phyloP scores from a whole-genome alignment of 306 rosid genomes.

The Lablab purpureus region DNA sequence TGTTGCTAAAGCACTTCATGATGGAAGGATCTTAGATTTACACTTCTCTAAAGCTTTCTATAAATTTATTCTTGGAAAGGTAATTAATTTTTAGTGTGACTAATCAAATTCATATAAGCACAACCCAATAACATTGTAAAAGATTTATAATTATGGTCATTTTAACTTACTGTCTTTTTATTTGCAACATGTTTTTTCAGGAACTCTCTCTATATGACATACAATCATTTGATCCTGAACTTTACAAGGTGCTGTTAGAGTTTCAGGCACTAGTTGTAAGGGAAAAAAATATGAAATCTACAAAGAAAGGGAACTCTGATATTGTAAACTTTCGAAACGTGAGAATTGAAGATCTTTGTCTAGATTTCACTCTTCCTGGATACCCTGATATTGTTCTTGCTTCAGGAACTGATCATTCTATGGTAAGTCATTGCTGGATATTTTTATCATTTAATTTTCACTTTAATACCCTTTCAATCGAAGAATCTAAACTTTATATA shows the following conservation, averaged over 20 bases:
- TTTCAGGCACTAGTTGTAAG: constrained; percentile 80
- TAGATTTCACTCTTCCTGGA: constrained; percentile 96
- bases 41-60: constrained; percentile 90
- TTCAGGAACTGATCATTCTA: constrained; percentile 59
- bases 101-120: constrained; percentile 32
- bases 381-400: constrained; percentile 78
- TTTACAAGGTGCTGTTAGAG: constrained; percentile 80
- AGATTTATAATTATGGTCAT: constrained; percentile 23
- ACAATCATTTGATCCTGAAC: constrained; percentile 83
- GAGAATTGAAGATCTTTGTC: constrained; percentile 89
- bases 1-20: constrained; percentile 90
- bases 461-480: constrained; percentile 34
- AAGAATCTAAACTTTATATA: constrained; percentile 7
- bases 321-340: constrained; percentile 60
- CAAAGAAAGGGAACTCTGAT: constrained; percentile 51
- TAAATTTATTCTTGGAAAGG: constrained; percentile 91
- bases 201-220: constrained; percentile 85
- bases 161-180: constrained; percentile 35
- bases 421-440: constrained; percentile 55
- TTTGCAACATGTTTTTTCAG: constrained; percentile 50
- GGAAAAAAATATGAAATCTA: constrained; percentile 56
- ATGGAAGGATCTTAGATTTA: constrained; percentile 94
- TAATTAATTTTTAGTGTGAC: constrained; percentile 46
- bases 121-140: constrained; percentile 26
- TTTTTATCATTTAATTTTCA: constrained; percentile 36